Evolutionary conservation across 73 alveolate species (phyloP), one percentile per base, ranked within the genome.

Genomic region (Symbiodinium pilosum): DNA sequence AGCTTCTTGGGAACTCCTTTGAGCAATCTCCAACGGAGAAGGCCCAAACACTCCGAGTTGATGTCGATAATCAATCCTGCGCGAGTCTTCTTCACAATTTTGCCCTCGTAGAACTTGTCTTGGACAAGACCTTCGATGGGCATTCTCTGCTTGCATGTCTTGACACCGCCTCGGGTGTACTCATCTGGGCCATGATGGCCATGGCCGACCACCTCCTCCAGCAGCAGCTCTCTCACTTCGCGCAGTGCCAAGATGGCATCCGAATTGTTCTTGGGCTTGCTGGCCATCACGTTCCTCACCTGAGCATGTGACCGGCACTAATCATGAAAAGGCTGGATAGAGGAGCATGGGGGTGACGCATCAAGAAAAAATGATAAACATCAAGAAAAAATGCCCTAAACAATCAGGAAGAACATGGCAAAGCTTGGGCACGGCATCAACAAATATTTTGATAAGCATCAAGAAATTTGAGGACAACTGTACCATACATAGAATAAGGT

Each of bases 91-190:
- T 32, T 86, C 83, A 86, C 52, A 30, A 86, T 44, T 52, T 86
- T 16, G 7, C 93, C 93, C n/a, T 86, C 93, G 54, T 86, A 51
- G 83, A 86, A 51, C 93, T 86, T 86, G 75, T 86, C 93, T 47
- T 47, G 51, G 83, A 86, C 93, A 44, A 47, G 36, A 3, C 9
- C 43, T 12, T 14, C 54, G 77, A 47, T 86, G 93, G 47, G 11
- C 52, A 30, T 44, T n/a, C 93, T 44, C 12, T 4, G 12, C 42
- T 84, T 38, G 30, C 9, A 7, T 39, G 44, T n/a, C 42, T 84
- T 43, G 34, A 84, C 92, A 6, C 83, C 77, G 5, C 83, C 83
- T 32, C 54, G 81, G 51, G 93, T n/a, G 52, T 51, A 30, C 21
- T 43, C 54, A 28, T 39, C 14, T 14, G 59, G 59, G 6, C 59